Percentiles rank a stretch among this genome's conserved stretches.
phyloP scores from a whole-genome alignment of 2,329 filamentous ascomycete genomes.

The Colletotrichum sp. region DNA sequence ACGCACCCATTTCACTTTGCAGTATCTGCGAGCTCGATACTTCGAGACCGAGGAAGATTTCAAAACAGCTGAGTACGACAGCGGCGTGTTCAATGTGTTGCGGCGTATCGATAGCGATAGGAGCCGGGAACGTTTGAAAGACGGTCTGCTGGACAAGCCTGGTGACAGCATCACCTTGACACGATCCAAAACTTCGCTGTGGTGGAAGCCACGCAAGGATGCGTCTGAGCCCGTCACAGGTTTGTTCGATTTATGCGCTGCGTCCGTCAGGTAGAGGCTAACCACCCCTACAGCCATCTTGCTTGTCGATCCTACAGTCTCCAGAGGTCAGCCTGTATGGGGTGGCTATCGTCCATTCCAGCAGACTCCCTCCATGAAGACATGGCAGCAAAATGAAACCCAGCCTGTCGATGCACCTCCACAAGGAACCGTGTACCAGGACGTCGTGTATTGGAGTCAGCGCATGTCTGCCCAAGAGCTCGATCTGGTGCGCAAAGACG shows the following conservation, averaged over 20 bases:
- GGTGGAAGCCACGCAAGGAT: background rate
- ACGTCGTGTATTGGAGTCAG: background rate
- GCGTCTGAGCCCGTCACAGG: background rate
- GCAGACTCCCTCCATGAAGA: background rate
- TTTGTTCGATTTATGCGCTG: background rate
- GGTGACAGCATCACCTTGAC: background rate
- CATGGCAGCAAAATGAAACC: fast-evolving
- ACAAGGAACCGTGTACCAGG: background rate
- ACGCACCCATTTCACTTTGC: background rate
- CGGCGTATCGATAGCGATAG: background rate
- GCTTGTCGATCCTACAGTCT: background rate
- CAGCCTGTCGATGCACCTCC: background rate
- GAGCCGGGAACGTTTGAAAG: background rate
- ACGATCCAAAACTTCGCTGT: background rate
- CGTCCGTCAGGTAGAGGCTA: background rate
- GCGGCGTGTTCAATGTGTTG: background rate
- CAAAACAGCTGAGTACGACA: background rate
- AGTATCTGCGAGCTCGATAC: background rate
- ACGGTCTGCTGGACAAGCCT: background rate
- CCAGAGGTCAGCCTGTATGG: background rate
- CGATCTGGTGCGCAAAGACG: background rate
- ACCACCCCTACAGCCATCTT: background rate
- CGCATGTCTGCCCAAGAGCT: background rate
- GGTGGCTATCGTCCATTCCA: background rate
- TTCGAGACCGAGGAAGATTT: background rate